Percentiles rank a stretch among this genome's conserved stretches.
Evolutionary conservation across 1,139 yeast species (phyloP).

Genomic region (Lodderomyces parapsilosis): DNA sequence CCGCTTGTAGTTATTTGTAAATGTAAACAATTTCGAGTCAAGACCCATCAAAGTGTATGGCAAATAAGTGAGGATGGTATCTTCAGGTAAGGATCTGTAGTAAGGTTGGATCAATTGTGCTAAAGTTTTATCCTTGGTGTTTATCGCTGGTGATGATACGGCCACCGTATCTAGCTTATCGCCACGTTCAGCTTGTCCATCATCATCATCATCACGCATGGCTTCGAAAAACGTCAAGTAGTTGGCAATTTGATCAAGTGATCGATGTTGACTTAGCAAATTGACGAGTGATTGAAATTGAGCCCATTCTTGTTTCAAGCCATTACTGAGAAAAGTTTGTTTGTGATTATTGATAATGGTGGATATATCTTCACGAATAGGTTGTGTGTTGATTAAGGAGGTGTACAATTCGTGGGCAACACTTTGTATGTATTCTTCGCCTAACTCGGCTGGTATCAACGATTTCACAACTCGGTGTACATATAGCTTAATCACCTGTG

Average conservation of each 20-base stretch:
- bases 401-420: conserved; percentile 29
- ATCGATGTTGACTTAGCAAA: conserved; percentile 25
- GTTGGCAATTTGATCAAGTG: conserved; percentile 33
- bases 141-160: neutral
- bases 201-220: conserved; percentile 13
- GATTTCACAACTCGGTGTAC: conserved; percentile 38
- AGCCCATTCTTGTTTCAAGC: conserved; percentile 29
- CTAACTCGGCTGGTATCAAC: conserved; percentile 39
- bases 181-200: neutral
- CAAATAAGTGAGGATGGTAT: conserved; percentile 53
- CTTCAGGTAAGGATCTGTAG: conserved; percentile 43
- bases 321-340: conserved; percentile 25
- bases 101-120: conserved; percentile 28
- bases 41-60: conserved; percentile 73
- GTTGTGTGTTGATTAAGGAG: conserved; percentile 14
- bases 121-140: conserved; percentile 13
- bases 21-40: conserved; percentile 60
- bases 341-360: conserved; percentile 25
- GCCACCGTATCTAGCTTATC: neutral
- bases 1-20: conserved; percentile 32
- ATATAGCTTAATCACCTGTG: conserved; percentile 36
- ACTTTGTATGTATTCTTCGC: conserved; percentile 37
- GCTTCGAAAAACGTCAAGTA: conserved; percentile 36
- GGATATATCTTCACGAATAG: conserved; percentile 15
- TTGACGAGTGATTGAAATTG: conserved; percentile 33